These are phyloP conservation scores for Musa acuminata DNA, from an alignment of 176 grass and related monocot species.

Conservation along the genomic window DNA sequence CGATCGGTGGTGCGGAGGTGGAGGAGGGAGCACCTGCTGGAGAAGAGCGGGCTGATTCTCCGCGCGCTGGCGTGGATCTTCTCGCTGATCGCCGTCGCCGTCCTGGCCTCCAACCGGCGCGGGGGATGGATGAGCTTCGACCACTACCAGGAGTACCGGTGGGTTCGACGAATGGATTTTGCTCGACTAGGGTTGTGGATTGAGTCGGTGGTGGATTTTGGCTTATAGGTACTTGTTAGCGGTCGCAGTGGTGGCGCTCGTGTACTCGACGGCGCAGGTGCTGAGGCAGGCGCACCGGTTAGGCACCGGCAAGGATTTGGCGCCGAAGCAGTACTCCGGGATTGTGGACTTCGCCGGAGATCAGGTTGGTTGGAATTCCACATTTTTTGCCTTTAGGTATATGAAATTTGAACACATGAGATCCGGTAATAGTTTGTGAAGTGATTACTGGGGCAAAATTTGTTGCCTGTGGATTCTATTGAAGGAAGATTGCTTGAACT, in stretches of 20 bases:
- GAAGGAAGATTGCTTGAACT: too few species aligned
- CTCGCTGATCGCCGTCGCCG: constrained; percentile 52
- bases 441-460: too few species aligned
- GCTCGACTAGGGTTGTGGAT: not conserved
- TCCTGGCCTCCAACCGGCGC: constrained; percentile 60
- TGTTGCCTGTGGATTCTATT: too few species aligned
- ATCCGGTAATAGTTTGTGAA: not conserved
- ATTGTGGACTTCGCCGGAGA: constrained; percentile 64
- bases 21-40: constrained; percentile 34
- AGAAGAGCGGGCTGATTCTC: constrained; percentile 33
- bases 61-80: constrained; percentile 39
- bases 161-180: not conserved
- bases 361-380: constrained; percentile 32
- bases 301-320: constrained; percentile 27
- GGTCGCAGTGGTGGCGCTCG: constrained; percentile 43
- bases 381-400: not conserved
- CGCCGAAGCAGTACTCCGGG: constrained; percentile 23
- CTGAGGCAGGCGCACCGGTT: constrained; percentile 32
- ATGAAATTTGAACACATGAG: not conserved
- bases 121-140: constrained; percentile 46
- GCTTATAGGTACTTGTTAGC: constrained; percentile 50
- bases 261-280: constrained; percentile 54
- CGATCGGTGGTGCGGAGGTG: constrained; percentile 35
- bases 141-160: constrained; percentile 54
- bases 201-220: not conserved